phyloP scores from a whole-genome alignment of 768 basidiomycete species.

The Mycena alexandri region DNA sequence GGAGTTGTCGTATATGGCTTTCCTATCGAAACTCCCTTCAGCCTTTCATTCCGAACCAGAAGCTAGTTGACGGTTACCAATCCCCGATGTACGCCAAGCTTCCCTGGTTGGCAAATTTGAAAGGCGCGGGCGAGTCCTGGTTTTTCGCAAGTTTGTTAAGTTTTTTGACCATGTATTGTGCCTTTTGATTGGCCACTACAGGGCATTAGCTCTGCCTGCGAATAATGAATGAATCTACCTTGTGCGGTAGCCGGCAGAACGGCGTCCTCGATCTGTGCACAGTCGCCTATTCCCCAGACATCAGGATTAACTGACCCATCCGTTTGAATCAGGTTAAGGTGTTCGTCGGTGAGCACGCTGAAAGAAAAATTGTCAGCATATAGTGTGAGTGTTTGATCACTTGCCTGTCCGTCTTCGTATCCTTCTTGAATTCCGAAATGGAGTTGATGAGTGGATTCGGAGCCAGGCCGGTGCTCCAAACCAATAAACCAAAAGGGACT shows the following conservation, averaged over 20 bases:
- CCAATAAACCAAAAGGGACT: constrained; percentile 87
- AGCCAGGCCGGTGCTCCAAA: constrained; percentile 90
- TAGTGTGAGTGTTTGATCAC: constrained; percentile 17
- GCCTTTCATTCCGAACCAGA: background rate
- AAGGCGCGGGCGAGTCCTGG: constrained; percentile 60
- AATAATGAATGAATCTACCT: constrained; percentile 53
- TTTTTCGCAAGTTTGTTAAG: constrained; percentile 75
- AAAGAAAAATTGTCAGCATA: constrained; percentile 12
- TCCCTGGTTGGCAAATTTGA: constrained; percentile 80
- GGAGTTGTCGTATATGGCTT: constrained; percentile 82
- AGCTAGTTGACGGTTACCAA: constrained; percentile 58
- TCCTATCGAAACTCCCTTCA: constrained; percentile 58
- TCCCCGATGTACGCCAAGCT: constrained; percentile 86
- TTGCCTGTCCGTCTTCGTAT: constrained; percentile 69
- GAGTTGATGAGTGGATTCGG: constrained; percentile 83
- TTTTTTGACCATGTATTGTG: constrained; percentile 72
- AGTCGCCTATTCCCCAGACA: constrained; percentile 89
- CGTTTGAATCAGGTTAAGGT: constrained; percentile 70
- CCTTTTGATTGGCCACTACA: constrained; percentile 83
- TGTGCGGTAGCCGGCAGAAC: constrained; percentile 89
- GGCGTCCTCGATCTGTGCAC: constrained; percentile 67
- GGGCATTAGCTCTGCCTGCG: constrained; percentile 33
- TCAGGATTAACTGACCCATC: constrained; percentile 70
- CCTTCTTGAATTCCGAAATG: constrained; percentile 70
- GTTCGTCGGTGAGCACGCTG: constrained; percentile 62